phyloP scores from a whole-genome alignment of 2,329 filamentous ascomycete genomes.

The Ophiobolus disseminans region DNA sequence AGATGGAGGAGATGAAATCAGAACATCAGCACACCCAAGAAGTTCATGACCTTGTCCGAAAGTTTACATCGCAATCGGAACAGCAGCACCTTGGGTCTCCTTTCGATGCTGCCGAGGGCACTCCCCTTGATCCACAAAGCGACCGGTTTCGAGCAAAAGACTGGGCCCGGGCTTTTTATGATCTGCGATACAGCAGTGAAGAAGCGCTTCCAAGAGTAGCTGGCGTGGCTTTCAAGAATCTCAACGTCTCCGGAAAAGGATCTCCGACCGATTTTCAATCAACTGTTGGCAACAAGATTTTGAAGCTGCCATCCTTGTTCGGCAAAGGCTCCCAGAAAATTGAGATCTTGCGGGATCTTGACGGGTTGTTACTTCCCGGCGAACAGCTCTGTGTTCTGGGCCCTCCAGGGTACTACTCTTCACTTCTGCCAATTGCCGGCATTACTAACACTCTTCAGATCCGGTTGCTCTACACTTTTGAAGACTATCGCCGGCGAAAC shows the following conservation, averaged over 20 bases:
- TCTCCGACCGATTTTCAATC: slow-evolving; percentile 71
- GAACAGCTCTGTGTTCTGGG: slow-evolving; percentile 78
- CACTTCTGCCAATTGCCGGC: not conserved
- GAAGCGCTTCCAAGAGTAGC: slow-evolving; percentile 62
- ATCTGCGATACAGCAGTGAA: slow-evolving; percentile 49
- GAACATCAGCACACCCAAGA: slow-evolving; percentile 21
- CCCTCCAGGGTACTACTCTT: slow-evolving; percentile 58
- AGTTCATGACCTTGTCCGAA: slow-evolving; percentile 46
- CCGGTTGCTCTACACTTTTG: slow-evolving; percentile 79
- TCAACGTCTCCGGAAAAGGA: slow-evolving; percentile 71
- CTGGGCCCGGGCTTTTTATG: slow-evolving; percentile 56
- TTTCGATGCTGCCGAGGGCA: slow-evolving; percentile 44
- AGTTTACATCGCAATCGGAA: slow-evolving; percentile 47
- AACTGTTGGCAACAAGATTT: slow-evolving; percentile 68
- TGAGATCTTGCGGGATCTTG: slow-evolving; percentile 71
- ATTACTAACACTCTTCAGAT: slow-evolving; percentile 28
- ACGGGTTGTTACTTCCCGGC: slow-evolving; percentile 70
- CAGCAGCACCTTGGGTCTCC: slow-evolving; percentile 43
- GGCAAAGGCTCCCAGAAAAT: slow-evolving; percentile 60
- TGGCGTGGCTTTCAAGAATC: slow-evolving; percentile 68
- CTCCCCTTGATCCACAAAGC: slow-evolving; percentile 52
- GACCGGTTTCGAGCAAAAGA: slow-evolving; percentile 51
- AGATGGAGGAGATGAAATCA: not conserved
- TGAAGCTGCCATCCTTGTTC: slow-evolving; percentile 63
- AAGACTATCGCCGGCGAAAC: slow-evolving; percentile 84